Base-by-base conservation (phyloP, 352 stramenopile species). In the Globisporangium nodosum region DNA sequence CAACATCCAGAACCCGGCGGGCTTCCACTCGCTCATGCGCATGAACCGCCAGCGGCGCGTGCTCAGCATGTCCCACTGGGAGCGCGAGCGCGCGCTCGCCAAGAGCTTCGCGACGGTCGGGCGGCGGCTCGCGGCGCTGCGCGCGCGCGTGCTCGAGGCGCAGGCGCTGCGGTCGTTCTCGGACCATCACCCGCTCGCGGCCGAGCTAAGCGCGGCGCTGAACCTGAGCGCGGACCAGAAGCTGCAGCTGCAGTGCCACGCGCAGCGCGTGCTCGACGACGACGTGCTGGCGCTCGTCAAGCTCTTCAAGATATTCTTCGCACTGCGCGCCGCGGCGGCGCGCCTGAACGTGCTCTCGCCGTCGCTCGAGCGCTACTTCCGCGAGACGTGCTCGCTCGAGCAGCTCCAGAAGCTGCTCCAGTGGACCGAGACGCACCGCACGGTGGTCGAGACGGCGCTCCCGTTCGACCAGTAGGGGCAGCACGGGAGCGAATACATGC, bases 301-400 rank as follows among this genome's bases (percentile, higher is more conserved):
- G 65, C 68, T 94, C 27, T 87, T 94, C 61, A 94, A 94, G 60
- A 75, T 86, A 16, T 94, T 91, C 68, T 78, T 86, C 50, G 77
- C 71, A 3, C 52, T 94, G 40, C 81, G 84, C 13, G 75, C 74
- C 35, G 78, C 89, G 64, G 84, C 84, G 11, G n/a, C 84, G 52
- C 71, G 66, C 27, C 58, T 94, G 9, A 83, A 86, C 55, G 61
- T 86, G n/a, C 45, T 94, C 53, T 77, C 74, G 6, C 85, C 85
- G 16, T 80, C 71, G 33, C 65, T 94, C 37, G 85, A 94, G 59
- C 64, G 58, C 45, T 84, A 81, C 64, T 83, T 94, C 49, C 77
- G 74, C 30, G 78, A 88, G 16, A 45, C 68, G 47, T 88, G 80
- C 64, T 83, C 81, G 35, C 71, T 83, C 43, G 85, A 90, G 48